phyloP scores from a whole-genome alignment of 2,329 filamentous ascomycete genomes.

The Neofusicoccum sp. region DNA sequence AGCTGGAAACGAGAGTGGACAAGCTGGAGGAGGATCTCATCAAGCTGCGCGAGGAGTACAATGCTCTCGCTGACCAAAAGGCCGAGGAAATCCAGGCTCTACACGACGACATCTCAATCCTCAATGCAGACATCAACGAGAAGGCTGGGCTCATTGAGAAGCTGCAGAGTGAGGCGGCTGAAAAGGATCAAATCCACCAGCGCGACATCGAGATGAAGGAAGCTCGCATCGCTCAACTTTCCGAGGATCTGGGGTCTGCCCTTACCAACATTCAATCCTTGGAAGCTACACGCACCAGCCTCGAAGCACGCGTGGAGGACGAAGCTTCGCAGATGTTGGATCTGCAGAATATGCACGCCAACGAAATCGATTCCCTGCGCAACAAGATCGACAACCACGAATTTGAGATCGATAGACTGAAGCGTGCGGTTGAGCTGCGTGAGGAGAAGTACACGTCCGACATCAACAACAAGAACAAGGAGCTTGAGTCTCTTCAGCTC shows the following conservation, averaged over 20 bases:
- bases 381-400: constrained; percentile 43
- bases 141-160: constrained; percentile 32
- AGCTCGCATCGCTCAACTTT: constrained; percentile 32
- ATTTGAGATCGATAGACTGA: constrained; percentile 41
- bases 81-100: constrained; percentile 31
- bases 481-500: constrained; percentile 39
- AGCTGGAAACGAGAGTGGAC: constrained; percentile 37
- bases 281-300: constrained; percentile 30
- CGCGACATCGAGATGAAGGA: constrained; percentile 32
- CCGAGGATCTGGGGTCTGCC: constrained; percentile 22
- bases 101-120: constrained; percentile 36
- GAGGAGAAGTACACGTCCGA: constrained; percentile 30
- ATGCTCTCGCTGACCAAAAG: constrained; percentile 31
- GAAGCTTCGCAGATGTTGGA: constrained; percentile 40
- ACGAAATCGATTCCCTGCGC: constrained; percentile 42
- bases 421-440: constrained; percentile 29
- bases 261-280: constrained; percentile 28
- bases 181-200: constrained; percentile 33
- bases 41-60: constrained; percentile 35
- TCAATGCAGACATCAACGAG: constrained; percentile 37
- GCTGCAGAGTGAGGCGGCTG: constrained; percentile 36
- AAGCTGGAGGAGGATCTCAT: constrained; percentile 39
- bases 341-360: constrained; percentile 34
- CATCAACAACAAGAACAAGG: constrained; percentile 31
- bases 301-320: constrained; percentile 38